Conservation (phyloP, 139 green algal species). For the Picochlorum sp. region DNA sequence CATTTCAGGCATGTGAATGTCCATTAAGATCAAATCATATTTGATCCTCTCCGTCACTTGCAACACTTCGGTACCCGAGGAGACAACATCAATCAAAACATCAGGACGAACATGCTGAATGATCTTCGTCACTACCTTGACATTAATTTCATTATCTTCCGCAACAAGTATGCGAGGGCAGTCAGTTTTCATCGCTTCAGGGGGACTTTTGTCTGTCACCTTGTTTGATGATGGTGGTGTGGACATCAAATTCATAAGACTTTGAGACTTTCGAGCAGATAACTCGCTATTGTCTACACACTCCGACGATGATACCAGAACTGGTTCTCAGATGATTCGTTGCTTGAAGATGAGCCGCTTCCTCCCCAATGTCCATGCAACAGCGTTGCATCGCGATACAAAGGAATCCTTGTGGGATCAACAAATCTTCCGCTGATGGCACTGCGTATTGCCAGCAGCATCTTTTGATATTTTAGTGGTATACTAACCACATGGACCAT, state of each 20-base stretch:
- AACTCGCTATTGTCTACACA: background rate
- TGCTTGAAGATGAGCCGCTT: too few species aligned
- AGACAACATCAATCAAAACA: slow-evolving; percentile 39
- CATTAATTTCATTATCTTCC: slow-evolving; percentile 67
- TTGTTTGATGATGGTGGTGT: too few species aligned
- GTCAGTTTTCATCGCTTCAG: background rate
- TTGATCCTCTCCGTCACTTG: slow-evolving; percentile 7
- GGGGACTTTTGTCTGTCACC: background rate
- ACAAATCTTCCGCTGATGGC: too few species aligned
- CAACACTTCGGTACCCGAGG: slow-evolving; percentile 49
- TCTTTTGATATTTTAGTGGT: slow-evolving; percentile 8
- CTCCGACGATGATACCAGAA: background rate
- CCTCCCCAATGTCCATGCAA: too few species aligned
- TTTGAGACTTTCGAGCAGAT: too few species aligned
- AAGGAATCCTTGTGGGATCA: too few species aligned
- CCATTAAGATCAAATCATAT: slow-evolving; percentile 83
- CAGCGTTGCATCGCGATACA: too few species aligned
- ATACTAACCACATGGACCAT: slow-evolving; percentile 18
- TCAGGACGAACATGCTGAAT: slow-evolving; percentile 40
- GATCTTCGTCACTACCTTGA: slow-evolving; percentile 42
- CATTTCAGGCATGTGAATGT: slow-evolving; percentile 64
- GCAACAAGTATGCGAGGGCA: slow-evolving; percentile 54
- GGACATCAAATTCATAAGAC: too few species aligned
- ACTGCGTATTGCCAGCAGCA: background rate
- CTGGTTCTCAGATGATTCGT: background rate